phyloP scores from a whole-genome alignment of 139 green algal species.

The Astrephomene gubernaculifera region DNA sequence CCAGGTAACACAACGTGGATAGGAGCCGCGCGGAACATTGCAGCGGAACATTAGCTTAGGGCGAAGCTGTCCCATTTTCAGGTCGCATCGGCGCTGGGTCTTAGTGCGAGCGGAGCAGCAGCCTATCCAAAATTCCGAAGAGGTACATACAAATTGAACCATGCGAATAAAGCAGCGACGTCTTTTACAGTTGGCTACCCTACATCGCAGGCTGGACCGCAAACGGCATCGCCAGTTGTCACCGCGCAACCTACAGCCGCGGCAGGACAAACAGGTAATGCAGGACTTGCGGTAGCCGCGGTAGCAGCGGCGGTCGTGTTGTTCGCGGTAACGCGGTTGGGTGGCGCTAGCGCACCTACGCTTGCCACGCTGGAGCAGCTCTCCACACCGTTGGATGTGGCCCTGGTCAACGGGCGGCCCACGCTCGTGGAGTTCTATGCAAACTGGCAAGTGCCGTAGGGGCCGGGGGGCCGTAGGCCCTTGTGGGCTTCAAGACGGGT shows the following conservation, averaged over 20 bases:
- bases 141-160: no score
- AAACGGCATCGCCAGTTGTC: neutral
- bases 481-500: no score
- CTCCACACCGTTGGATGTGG: slow-evolving; percentile 79
- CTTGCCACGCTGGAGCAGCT: slow-evolving; percentile 74
- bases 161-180: no score
- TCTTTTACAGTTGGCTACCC: no score
- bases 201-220: no score
- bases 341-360: slow-evolving; percentile 54
- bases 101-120: neutral
- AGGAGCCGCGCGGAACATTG: no score
- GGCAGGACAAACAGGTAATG: neutral
- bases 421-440: slow-evolving; percentile 98
- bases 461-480: no score
- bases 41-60: no score
- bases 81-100: neutral
- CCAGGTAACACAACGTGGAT: no score
- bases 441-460: slow-evolving; percentile 88
- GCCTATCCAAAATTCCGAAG: no score
- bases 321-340: slow-evolving; percentile 68
- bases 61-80: no score
- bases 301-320: slow-evolving; percentile 67
- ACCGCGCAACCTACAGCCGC: neutral
- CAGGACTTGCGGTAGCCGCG: slow-evolving; percentile 66
- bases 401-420: slow-evolving; percentile 83